Evolutionary conservation across 2,329 filamentous ascomycete genomes (phyloP).

Genomic region (Colletotrichum costaricense): DNA sequence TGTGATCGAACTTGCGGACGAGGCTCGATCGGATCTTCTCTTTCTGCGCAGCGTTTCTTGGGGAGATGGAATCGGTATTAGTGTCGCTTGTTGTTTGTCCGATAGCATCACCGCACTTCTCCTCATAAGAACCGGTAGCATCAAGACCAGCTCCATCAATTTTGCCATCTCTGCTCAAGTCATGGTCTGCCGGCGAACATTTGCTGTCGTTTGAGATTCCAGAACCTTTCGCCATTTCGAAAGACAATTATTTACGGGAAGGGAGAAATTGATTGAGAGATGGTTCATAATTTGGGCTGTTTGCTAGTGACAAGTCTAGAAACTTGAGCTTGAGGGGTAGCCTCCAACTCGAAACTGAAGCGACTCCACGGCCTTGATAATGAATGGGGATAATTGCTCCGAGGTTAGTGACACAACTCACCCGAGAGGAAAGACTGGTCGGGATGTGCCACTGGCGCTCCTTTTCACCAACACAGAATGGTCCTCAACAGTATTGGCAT

Average conservation of each 20-base stretch:
- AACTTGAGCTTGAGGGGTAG: not conserved
- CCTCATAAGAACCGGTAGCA: not conserved
- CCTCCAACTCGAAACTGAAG: too few relatives aligned
- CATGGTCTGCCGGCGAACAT: not conserved
- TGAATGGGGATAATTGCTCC: not conserved
- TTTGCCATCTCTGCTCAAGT: too few relatives aligned
- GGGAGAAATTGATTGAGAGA: not conserved
- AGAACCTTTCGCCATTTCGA: not conserved
- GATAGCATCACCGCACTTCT: not conserved
- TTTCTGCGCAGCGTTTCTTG: not conserved
- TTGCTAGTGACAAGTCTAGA: not conserved
- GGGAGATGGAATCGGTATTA: not conserved
- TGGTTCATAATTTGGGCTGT: not conserved
- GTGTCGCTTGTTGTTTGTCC: not conserved
- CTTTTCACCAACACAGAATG: not conserved
- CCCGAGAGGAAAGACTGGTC: not conserved
- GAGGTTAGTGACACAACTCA: not conserved
- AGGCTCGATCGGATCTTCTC: not conserved
- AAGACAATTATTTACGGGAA: not conserved
- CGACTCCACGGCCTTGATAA: not conserved
- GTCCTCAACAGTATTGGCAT: not conserved
- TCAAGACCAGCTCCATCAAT: not conserved
- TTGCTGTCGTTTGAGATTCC: not conserved
- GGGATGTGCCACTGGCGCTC: not conserved
- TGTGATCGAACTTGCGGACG: constrained; percentile 32